These are phyloP conservation scores for Gyromitra esculenta DNA, from an alignment of 2,329 filamentous ascomycete genomes.

Conservation along the genomic window DNA sequence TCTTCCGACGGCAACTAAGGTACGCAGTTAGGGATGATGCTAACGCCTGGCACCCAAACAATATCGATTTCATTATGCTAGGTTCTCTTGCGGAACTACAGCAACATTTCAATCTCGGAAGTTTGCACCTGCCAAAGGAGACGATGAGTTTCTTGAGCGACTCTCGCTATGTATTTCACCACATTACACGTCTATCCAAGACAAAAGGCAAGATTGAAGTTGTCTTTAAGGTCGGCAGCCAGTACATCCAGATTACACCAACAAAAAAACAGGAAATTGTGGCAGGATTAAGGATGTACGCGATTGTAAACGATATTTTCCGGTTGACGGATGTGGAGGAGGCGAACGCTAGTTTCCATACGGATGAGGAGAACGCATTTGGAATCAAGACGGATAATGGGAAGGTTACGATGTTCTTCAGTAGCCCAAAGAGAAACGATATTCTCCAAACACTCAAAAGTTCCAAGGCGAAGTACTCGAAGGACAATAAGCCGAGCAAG, in stretches of 20 bases:
- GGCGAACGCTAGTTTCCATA: conserved; percentile 69
- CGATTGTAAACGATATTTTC: conserved; percentile 76
- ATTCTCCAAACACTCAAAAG: conserved; percentile 71
- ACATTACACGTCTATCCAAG: conserved; percentile 72
- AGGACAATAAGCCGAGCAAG: conserved; percentile 70
- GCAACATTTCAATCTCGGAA: conserved; percentile 72
- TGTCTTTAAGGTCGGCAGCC: conserved; percentile 73
- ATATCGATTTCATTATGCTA: conserved; percentile 73
- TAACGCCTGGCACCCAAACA: conserved; percentile 71
- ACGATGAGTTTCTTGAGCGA: conserved; percentile 75
- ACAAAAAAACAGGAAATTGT: conserved; percentile 75
- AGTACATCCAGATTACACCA: conserved; percentile 76
- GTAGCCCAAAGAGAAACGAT: conserved; percentile 71
- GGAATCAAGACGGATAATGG: conserved; percentile 74
- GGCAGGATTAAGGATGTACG: conserved; percentile 70
- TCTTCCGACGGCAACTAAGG: conserved; percentile 72
- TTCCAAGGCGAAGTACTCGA: conserved; percentile 72
- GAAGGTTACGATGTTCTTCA: conserved; percentile 77
- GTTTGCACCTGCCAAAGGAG: conserved; percentile 74
- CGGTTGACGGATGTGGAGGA: conserved; percentile 74
- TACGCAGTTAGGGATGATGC: conserved; percentile 70
- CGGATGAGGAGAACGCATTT: conserved; percentile 74
- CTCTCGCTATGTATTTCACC: conserved; percentile 72
- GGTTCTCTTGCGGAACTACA: conserved; percentile 74
- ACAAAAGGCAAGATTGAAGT: conserved; percentile 77